Base-by-base conservation (phyloP, 164 flowering plant genomes). In the Amborella trichopoda region DNA sequence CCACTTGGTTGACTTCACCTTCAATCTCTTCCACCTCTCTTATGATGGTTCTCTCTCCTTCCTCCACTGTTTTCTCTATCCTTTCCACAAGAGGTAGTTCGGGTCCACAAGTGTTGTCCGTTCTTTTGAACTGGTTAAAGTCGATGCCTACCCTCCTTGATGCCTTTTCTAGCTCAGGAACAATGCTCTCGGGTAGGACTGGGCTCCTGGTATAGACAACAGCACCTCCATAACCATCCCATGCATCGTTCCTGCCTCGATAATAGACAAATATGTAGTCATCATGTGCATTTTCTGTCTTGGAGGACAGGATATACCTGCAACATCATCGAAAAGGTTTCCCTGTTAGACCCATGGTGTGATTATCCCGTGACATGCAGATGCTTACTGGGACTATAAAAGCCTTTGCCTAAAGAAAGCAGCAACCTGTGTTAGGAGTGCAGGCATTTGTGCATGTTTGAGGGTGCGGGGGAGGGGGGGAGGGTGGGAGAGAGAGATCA, bases 201-300 rank as follows among this genome's bases (percentile, higher is more conserved):
- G 70, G 46, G 52, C 93, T 87, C 71, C 96, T 81, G 16, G 98
- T 91, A 72, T 91, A 91, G 24, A 90, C 40, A 17, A 91, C 75
- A 21, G 98, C 73, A 28, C 98, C 98, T 6, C 98, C 98, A 46
- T 91, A 91, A 42, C 96, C 96, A 70, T 91, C 98, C 98, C 98
- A 91, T 59, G 96, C 98, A 67, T 91, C 96, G 58, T 91, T 86
- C 19, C 77, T 73, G 5, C 98, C 98, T 11, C 78, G 69, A 40
- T 91, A 91, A 71, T 91, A 91, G 5, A 91, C 95, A 60, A 91
- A 91, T 52, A 91, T 28, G 56, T 83, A 91, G 56, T 91, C 98
- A 33, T 91, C 93, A 13, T 68, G 76, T 44, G 68, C 61, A 51
- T 80, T 78, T 52, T 83, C 82, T 52, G 78, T 57, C 57, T 80